phyloP scores from a whole-genome alignment of 169 alveolate genomes.

The Sarcocystis neurona region DNA sequence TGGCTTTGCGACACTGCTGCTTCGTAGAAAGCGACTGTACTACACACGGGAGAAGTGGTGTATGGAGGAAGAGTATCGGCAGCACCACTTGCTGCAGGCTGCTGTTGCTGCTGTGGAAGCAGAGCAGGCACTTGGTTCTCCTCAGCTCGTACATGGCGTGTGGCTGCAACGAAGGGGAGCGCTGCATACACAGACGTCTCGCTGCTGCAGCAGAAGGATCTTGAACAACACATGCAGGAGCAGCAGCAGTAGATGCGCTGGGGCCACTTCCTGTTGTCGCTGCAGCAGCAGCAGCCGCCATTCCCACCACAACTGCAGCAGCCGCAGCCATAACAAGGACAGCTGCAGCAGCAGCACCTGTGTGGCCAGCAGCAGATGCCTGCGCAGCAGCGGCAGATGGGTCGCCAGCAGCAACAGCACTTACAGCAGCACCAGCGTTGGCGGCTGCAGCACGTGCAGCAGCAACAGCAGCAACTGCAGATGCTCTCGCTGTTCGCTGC shows the following conservation, averaged over 20 bases:
- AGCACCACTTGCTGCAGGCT: slow-evolving; percentile 38
- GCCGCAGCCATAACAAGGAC: too few species aligned
- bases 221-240: too few species aligned
- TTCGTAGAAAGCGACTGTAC: not conserved
- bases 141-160: slow-evolving; percentile 54
- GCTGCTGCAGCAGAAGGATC: too few species aligned
- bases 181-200: too few species aligned
- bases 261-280: not conserved
- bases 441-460: not conserved
- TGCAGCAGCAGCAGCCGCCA: not conserved
- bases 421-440: not conserved
- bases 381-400: not conserved
- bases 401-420: not conserved
- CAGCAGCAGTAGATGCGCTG: too few species aligned
- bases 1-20: too few species aligned
- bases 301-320: too few species aligned
- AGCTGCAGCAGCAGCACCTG: too few species aligned
- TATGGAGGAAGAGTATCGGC: not conserved
- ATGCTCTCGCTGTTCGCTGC: too few species aligned
- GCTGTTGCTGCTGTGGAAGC: slow-evolving; percentile 44
- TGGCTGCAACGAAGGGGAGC: slow-evolving; percentile 53
- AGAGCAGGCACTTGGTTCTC: slow-evolving; percentile 54
- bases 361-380: too few species aligned
- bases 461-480: not conserved
- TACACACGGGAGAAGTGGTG: slow-evolving; percentile 5